Evolutionary conservation across 2,329 filamentous ascomycete genomes (phyloP), one percentile per base, ranked within the genome.

Genomic region (Fusarium pseudoanthophilum): DNA sequence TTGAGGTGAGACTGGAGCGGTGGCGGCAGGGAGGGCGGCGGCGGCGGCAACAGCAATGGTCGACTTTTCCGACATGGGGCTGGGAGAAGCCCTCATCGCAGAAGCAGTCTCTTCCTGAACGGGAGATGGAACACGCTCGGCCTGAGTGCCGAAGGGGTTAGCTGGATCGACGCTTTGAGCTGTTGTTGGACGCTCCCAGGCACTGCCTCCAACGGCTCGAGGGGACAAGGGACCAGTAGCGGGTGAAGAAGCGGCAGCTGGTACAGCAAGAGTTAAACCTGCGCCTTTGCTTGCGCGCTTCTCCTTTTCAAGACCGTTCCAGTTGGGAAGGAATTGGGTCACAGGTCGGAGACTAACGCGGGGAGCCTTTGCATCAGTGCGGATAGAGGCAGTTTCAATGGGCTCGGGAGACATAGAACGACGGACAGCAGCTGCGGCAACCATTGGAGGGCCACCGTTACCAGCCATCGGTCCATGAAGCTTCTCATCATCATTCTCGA

Each of bases 271-370:
- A 37, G 81, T 80, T 61, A 87, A 80, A 37, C 81, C 83, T 67
- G 84, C 84, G 37, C 84, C 85, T 67, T 85, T 87, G 83, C 86
- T 90, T 40, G 81, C 79, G 57, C 85, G 84, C 78, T 87, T 86
- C 67, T 89, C 86, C 77, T 87, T 86, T 61, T 89, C 87, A 13
- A 84, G 77, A 6, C 83, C 77, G 61, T 81, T 82, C 74, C 77
- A 87, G 78, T 89, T 91, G 10, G 94, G 93, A 43, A 93, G 87
- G 83, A 97, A 95, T 78, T 96, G 91, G 45, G 94, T 95, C 55
- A 96, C 89, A 6, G 95, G 95, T 56, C 94, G 92, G 60, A 97
- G 87, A 79, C 94, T 97, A 69, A 98, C 87, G 71, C 92, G 92
- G n/a, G 95, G 94, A 49, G 95, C 91, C 86, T 85, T 71, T 81